Base-by-base conservation (phyloP, 495 filamentous ascomycete species). In the Tuber microsphaerosporum region DNA sequence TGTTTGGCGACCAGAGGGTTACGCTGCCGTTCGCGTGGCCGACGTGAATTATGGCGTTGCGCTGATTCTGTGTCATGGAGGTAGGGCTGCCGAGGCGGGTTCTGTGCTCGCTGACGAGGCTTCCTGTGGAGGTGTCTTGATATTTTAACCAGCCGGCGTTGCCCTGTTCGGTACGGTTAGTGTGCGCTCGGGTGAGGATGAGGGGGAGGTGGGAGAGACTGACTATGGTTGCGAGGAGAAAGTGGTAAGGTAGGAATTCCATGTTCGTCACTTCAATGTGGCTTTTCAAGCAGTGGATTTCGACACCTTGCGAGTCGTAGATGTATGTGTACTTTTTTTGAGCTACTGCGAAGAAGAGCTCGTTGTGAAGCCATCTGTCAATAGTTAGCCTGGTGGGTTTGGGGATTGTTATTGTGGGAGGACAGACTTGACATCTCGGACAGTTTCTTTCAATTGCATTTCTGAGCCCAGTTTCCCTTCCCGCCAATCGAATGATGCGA, bases 261-360 rank as follows among this genome's bases (percentile, higher is more conserved):
- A 99, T 92, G 85, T 94, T 90, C 16, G 91, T 91, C n/a, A 96
- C 92, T 84, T 98, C 95, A 76, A 94, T 87, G 80, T 96, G 94
- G 82, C 93, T 92, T 84, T 88, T 89, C 75, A 99, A 85, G 82
- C 92, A 94, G 84, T 99, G 96, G 34, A 99, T 83, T 84, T 99
- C 95, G 22, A 96, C 91, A 75, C 95, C 95, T 42, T 90, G 87
- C 48, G 89, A 85, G 80, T 97, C 95, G 85, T 99, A 99, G 76
- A 99, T 98, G 85, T 93, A 94, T 76, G 94, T 92, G 76, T 94
- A 91, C 84, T 96, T 97, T 88, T 98, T 98, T 84, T 99, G 95
- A 42, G 95, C 93, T n/a, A 97, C 93, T 5, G 96, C 95, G 84
- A 98, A 97, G 84, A 88, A 93, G 79, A 97, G 94, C 83, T 97